These are phyloP conservation scores for Komagataella pastoris DNA, from an alignment of 805 yeast species.

Conservation along the genomic window DNA sequence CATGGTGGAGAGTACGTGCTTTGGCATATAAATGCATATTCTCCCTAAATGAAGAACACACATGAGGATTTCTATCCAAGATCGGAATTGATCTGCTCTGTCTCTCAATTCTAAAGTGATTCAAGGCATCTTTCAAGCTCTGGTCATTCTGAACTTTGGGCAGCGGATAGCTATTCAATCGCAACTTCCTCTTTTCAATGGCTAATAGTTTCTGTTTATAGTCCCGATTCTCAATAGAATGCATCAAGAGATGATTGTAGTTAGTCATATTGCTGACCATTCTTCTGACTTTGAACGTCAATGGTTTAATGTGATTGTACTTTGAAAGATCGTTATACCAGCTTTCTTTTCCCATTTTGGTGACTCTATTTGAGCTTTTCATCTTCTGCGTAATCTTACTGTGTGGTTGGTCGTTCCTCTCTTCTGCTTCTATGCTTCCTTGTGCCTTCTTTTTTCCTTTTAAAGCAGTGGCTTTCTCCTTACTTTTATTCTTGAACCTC, in stretches of 20 bases:
- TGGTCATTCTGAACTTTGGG: background rate
- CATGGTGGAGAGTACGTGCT: background rate
- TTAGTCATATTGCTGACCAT: background rate
- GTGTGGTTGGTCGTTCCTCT: background rate
- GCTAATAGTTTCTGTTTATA: background rate
- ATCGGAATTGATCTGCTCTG: background rate
- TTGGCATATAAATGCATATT: background rate
- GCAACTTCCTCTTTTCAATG: background rate
- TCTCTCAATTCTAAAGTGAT: background rate
- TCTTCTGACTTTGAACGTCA: background rate
- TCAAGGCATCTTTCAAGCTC: background rate
- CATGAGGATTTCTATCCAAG: background rate
- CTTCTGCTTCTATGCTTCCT: background rate
- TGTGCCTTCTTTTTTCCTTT: background rate
- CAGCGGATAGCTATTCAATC: background rate
- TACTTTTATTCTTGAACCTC: background rate
- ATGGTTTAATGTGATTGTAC: background rate
- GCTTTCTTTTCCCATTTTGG: background rate
- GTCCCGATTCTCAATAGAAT: background rate
- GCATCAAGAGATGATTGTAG: background rate
- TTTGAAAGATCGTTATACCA: background rate
- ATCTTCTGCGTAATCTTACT: background rate
- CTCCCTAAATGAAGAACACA: background rate
- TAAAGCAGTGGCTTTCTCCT: background rate
- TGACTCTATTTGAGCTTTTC: background rate